Base-by-base conservation (phyloP, 1,284 basidiomycete species). In the Melampsora abietis-canadensis region DNA sequence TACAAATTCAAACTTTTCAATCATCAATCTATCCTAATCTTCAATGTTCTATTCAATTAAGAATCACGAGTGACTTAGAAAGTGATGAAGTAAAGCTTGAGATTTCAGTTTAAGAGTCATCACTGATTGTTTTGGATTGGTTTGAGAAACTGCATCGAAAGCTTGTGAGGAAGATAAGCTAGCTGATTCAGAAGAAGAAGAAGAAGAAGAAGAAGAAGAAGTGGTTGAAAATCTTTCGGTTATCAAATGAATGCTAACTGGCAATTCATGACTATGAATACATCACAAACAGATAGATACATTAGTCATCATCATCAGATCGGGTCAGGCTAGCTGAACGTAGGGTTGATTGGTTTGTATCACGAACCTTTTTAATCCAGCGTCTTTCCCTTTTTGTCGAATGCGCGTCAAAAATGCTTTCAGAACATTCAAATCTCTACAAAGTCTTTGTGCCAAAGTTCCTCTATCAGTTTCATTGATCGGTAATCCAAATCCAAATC, bases 351-450 rank as follows among this genome's bases (percentile, higher is more conserved):
- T 12, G 0, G 31, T 10, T 2, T n/a, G 6, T 19, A 57, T 14
- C 37, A 37, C 68, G 5, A 14, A 70, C 68, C 31, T 27, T 63
- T 64, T 70, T 21, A 70, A 64, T 30, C 68, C 68, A 4, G 14
- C 24, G 0, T 40, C 27, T 54, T 70, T 63, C 4, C 60, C 68
- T 31, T n/a, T 63, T 14, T 31, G 21, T 17, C 37, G 46, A 30
- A 70, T 34, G 14, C 60, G 40, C 2, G 46, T 31, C n/a, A 70
- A 37, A 63, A 70, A 70, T 19, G 21, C 44, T 48, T 70, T 70
- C 24, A 48, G 37, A 17, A 70, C 48, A 21, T 48, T 34, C 12
- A 61, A 60, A 48, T 70, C 60, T 30, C 34, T 63, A 34, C 68
- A 63, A 31, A 70, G 59, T 24, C 51, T 10, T 24, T 63, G 40